phyloP scores from a whole-genome alignment of 2,329 filamentous ascomycete species.

The Shiraia bambusicola region DNA sequence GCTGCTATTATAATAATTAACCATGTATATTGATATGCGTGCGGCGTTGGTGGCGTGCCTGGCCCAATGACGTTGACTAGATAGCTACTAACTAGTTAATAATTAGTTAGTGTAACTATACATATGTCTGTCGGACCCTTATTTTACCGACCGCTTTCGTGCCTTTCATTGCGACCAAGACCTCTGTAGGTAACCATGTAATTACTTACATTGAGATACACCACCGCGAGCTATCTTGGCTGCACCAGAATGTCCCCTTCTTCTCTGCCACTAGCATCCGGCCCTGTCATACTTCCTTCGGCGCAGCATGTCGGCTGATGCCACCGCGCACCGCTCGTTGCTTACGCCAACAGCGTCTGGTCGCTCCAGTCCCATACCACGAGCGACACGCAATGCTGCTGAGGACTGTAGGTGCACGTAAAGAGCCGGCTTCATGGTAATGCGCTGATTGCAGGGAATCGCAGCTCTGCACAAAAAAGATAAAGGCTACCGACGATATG shows the following conservation, averaged over 20 bases:
- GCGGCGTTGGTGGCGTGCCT: no score
- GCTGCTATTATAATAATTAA: no score
- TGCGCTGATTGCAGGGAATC: constrained; percentile 11
- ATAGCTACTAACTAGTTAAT: no score
- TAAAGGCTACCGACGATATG: constrained; percentile 82
- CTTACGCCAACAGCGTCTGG: constrained; percentile 81
- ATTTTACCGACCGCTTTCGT: no score
- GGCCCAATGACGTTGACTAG: no score
- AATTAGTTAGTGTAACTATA: no score
- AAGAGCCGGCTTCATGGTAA: background rate
- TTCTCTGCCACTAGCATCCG: constrained; percentile 12
- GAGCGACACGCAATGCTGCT: constrained; percentile 75
- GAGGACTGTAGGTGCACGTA: constrained; percentile 67
- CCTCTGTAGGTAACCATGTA: no score
- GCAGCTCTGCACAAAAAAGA: constrained; percentile 63
- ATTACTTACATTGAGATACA: no score
- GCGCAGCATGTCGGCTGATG: constrained; percentile 44
- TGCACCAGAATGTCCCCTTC: constrained; percentile 33
- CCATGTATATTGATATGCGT: no score
- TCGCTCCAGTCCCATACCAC: constrained; percentile 71
- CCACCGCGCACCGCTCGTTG: constrained; percentile 37
- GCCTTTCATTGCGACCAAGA: no score
- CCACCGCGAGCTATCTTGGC: background rate
- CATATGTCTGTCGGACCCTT: no score
- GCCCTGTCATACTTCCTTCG: constrained; percentile 18